These are phyloP conservation scores for Medicago arabica DNA, from an alignment of 306 rosid genomes.

Conservation along the genomic window DNA sequence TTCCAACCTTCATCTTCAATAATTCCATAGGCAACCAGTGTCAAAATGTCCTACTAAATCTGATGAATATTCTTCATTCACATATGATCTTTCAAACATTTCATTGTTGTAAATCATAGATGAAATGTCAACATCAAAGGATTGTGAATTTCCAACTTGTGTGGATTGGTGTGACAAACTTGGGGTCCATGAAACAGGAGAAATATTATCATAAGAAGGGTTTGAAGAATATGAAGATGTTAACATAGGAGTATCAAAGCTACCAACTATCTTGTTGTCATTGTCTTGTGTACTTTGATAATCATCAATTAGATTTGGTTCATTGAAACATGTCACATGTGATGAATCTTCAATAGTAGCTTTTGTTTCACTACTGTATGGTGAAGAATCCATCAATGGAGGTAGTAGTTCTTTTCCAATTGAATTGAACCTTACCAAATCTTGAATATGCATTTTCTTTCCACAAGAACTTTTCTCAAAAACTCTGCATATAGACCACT, in stretches of 20 bases:
- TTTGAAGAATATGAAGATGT: conserved; percentile 38
- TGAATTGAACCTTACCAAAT: conserved; percentile 47
- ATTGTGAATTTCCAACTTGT: conserved; percentile 41
- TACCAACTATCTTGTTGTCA: conserved; percentile 29
- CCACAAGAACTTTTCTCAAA: conserved; percentile 57
- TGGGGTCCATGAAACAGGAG: conserved; percentile 45
- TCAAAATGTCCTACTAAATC: conserved; percentile 57
- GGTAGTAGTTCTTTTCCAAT: conserved; percentile 52
- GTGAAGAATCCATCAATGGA: conserved; percentile 71
- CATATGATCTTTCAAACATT: conserved; percentile 47
- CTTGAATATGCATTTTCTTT: conserved; percentile 56
- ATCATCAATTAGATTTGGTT: conserved; percentile 53
- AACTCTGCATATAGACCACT: conserved; percentile 85
- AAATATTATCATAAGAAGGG: conserved; percentile 33
- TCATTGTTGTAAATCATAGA: conserved; percentile 49
- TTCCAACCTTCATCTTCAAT: conserved; percentile 38
- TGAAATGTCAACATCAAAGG: conserved; percentile 51
- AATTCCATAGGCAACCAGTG: conserved; percentile 60
- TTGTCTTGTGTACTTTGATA: conserved; percentile 35
- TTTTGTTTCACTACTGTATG: conserved; percentile 54
- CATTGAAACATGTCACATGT: conserved; percentile 76
- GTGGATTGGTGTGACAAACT: conserved; percentile 16
- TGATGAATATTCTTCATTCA: conserved; percentile 53
- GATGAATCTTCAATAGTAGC: conserved; percentile 46
- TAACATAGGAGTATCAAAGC: conserved; percentile 27